Evolutionary conservation across 176 grass and related monocot genomes (phyloP).

Genomic region (Puccinellia tenuiflora): DNA sequence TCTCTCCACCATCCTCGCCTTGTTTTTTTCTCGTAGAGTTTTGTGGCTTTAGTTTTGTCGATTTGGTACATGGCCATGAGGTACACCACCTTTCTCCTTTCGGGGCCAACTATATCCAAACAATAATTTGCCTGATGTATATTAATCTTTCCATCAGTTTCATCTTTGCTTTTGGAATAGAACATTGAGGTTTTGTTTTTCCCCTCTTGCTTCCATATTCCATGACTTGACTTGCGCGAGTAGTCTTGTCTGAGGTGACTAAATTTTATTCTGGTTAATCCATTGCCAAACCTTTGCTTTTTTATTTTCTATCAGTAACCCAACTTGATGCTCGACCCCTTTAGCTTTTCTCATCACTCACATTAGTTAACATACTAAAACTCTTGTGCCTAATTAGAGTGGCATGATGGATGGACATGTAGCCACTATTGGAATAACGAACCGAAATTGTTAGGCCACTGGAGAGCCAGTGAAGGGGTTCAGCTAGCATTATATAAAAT

Average conservation of each 20-base stretch:
- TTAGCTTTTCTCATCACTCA: slow-evolving; percentile 20
- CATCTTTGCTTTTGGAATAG: slow-evolving; percentile 23
- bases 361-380: not conserved
- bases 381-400: slow-evolving; percentile 29
- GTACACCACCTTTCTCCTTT: slow-evolving; percentile 27
- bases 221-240: slow-evolving; percentile 47
- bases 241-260: slow-evolving; percentile 27
- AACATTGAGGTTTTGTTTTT: slow-evolving; percentile 21
- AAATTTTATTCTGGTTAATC: slow-evolving; percentile 38
- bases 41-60: slow-evolving; percentile 31
- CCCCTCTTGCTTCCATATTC: slow-evolving; percentile 26
- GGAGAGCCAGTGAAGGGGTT: slow-evolving; percentile 14
- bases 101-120: slow-evolving; percentile 30
- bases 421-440: slow-evolving; percentile 33
- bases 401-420: slow-evolving; percentile 18
- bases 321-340: slow-evolving; percentile 32
- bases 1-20: not conserved
- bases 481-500: not conserved
- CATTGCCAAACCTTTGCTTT: slow-evolving; percentile 31
- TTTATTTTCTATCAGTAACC: not conserved
- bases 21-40: slow-evolving; percentile 23
- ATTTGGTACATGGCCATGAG: slow-evolving; percentile 50
- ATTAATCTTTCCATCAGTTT: slow-evolving; percentile 16
- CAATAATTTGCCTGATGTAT: not conserved
- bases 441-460: slow-evolving; percentile 25